Evolutionary conservation across 495 filamentous ascomycete genomes (phyloP).

Genomic region (Physcia stellaris): DNA sequence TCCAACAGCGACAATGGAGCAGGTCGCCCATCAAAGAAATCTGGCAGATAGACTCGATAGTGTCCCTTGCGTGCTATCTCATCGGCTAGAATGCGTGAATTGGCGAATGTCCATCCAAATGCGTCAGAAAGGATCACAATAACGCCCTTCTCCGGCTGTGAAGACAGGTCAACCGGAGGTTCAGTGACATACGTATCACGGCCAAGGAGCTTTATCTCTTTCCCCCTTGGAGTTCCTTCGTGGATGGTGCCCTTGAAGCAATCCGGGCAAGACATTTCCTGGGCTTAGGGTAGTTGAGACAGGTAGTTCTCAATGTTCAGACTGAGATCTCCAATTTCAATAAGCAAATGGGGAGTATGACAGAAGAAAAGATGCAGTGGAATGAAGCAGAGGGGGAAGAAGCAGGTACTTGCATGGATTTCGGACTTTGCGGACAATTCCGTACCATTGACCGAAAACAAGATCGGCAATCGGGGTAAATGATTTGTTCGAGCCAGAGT

Average conservation of each 20-base stretch:
- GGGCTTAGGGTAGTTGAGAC: too few relatives aligned
- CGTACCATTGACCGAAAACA: too few relatives aligned
- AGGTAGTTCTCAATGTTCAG: too few relatives aligned
- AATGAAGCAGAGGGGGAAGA: too few relatives aligned
- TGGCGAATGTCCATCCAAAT: conserved; percentile 44
- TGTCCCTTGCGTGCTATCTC: conserved; percentile 32
- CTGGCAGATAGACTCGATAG: conserved; percentile 39
- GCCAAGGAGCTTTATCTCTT: conserved; percentile 28
- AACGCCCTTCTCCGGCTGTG: conserved; percentile 26
- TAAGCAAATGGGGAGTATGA: too few relatives aligned
- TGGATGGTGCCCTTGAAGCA: conserved; percentile 22
- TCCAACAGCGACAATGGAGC: background rate
- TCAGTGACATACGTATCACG: conserved; percentile 31
- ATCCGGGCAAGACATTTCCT: conserved; percentile 22
- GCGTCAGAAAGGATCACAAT: conserved; percentile 42
- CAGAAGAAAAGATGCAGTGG: too few relatives aligned
- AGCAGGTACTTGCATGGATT: too few relatives aligned
- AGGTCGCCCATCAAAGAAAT: conserved; percentile 40
- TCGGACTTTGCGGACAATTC: too few relatives aligned
- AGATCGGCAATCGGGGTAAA: too few relatives aligned
- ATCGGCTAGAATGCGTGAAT: conserved; percentile 39
- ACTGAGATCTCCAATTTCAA: too few relatives aligned
- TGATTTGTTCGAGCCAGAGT: too few relatives aligned
- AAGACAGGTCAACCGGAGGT: conserved; percentile 20
- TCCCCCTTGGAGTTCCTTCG: conserved; percentile 16